Conservation (phyloP, 768 basidiomycete species). For the Clavaria fumosa region DNA sequence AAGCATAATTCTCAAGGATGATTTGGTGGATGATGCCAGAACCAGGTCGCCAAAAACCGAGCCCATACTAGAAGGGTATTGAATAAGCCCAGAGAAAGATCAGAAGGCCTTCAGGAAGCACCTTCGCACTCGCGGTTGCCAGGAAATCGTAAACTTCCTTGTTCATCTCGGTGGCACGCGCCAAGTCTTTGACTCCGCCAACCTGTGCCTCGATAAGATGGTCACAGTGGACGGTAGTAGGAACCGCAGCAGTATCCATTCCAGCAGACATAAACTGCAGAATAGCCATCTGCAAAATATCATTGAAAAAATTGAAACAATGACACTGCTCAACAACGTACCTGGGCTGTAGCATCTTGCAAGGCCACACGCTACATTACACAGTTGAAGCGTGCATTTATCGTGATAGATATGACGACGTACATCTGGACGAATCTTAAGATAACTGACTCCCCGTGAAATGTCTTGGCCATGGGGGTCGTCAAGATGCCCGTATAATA, state of each 20-base stretch:
- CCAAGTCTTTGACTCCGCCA: slow-evolving; percentile 88
- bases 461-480: slow-evolving; percentile 87
- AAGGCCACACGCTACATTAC: slow-evolving; percentile 61
- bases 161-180: slow-evolving; percentile 83
- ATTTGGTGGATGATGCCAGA: slow-evolving; percentile 99
- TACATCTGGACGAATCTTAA: slow-evolving; percentile 96
- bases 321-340: slow-evolving; percentile 19
- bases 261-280: slow-evolving; percentile 99
- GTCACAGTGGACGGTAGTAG: slow-evolving; percentile 98
- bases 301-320: slow-evolving; percentile 14
- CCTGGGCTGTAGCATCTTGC: slow-evolving; percentile 85
- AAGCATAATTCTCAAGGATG: slow-evolving; percentile 97
- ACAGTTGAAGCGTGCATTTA: slow-evolving; percentile 6
- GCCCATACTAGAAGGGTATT: slow-evolving; percentile 55
- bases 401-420: slow-evolving; percentile 20
- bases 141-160: slow-evolving; percentile 99
- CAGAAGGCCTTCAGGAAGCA: slow-evolving; percentile 14
- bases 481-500: slow-evolving; percentile 95
- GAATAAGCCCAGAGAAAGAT: not conserved
- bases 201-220: slow-evolving; percentile 97
- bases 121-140: slow-evolving; percentile 91
- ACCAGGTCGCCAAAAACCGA: slow-evolving; percentile 99
- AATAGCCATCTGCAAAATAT: slow-evolving; percentile 72
- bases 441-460: slow-evolving; percentile 82
- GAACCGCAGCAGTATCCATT: slow-evolving; percentile 94